These are phyloP conservation scores for Calonectria naviculata DNA, from an alignment of 2,329 filamentous ascomycete species.

Conservation along the genomic window DNA sequence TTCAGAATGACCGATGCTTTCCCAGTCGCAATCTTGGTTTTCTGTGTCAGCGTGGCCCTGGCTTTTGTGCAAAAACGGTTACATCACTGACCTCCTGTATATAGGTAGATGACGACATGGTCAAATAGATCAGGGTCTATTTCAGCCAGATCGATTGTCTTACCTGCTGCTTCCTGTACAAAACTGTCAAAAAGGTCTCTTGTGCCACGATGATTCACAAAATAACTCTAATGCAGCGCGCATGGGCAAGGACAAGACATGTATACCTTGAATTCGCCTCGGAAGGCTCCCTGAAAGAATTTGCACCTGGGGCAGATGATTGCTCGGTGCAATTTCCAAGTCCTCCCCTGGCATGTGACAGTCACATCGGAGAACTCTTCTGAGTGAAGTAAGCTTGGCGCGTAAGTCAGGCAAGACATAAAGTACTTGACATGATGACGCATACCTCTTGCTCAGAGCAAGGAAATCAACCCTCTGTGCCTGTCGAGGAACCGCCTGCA, in stretches of 20 bases:
- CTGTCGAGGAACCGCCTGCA: background rate
- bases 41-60: background rate
- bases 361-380: background rate
- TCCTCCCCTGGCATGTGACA: background rate
- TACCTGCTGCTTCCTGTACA: background rate
- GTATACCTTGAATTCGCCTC: background rate
- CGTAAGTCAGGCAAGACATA: background rate
- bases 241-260: background rate
- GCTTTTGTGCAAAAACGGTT: too few relatives aligned
- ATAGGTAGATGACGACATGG: background rate
- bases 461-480: background rate
- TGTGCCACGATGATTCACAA: too few relatives aligned
- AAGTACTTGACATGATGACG: too few relatives aligned
- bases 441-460: background rate
- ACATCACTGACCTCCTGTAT: background rate
- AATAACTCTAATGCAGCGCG: too few relatives aligned
- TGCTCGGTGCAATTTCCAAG: background rate
- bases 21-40: background rate
- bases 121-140: background rate
- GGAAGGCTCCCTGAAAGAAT: background rate
- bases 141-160: background rate
- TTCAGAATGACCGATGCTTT: background rate
- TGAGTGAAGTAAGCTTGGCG: background rate
- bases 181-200: background rate
- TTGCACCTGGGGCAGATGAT: background rate